Evolutionary conservation across 2,329 filamentous ascomycete genomes (phyloP).

Genomic region (Scytalidium lignicola): DNA sequence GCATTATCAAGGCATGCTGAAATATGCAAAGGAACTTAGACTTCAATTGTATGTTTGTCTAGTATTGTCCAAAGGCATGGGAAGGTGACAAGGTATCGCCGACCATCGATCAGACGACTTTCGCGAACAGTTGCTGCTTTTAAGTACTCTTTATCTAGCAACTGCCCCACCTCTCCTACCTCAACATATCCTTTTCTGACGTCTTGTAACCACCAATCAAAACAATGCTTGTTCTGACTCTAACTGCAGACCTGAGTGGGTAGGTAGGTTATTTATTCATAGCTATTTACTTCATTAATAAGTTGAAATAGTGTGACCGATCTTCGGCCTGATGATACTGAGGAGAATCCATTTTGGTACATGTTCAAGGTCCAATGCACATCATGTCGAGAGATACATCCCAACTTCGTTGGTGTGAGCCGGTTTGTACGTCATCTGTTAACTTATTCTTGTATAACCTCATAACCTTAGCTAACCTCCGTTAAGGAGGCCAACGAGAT

Average conservation of each 20-base stretch:
- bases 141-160: background rate
- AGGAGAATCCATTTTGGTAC: constrained; percentile 85
- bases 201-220: background rate
- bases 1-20: constrained; percentile 47
- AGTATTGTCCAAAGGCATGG: background rate
- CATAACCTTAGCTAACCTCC: background rate
- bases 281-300: constrained; percentile 3
- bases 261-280: constrained; percentile 32
- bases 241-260: constrained; percentile 68
- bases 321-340: constrained; percentile 76
- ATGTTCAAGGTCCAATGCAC: constrained; percentile 98
- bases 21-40: background rate
- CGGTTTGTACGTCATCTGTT: constrained; percentile 63
- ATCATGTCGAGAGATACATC: constrained; percentile 88
- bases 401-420: constrained; percentile 80
- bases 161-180: background rate
- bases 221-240: constrained; percentile 55
- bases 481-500: constrained; percentile 80
- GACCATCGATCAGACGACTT: background rate
- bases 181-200: background rate
- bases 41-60: background rate
- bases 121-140: constrained; percentile 4
- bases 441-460: constrained; percentile 2
- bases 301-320: constrained; percentile 69
- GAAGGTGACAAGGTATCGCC: background rate